phyloP scores from a whole-genome alignment of 2,329 filamentous ascomycete genomes.

The Didymella keratinophila region DNA sequence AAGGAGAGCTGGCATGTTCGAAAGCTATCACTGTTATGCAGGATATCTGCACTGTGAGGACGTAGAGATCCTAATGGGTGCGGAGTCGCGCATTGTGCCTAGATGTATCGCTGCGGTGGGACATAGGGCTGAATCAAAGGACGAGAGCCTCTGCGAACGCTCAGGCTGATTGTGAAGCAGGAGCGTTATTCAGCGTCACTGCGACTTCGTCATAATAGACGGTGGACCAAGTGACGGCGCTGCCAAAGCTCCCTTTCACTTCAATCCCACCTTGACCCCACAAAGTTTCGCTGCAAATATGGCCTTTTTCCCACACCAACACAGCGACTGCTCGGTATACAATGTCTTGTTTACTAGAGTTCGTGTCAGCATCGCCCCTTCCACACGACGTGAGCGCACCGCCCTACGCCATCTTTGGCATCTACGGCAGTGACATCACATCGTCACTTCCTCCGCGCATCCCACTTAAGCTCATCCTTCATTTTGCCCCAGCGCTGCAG shows the following conservation, averaged over 20 bases:
- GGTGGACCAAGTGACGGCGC: not conserved
- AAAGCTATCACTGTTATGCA: too few relatives aligned
- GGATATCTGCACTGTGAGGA: not conserved
- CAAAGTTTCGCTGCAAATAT: not conserved
- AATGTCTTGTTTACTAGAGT: conserved; percentile 39
- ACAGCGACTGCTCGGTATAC: not conserved
- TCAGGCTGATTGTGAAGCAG: not conserved
- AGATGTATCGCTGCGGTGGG: not conserved
- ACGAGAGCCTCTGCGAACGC: not conserved
- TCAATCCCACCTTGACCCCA: not conserved
- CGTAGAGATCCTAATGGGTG: not conserved
- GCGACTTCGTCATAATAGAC: not conserved
- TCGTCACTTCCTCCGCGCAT: conserved; percentile 29
- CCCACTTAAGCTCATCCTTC: conserved; percentile 28
- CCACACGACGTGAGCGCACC: conserved; percentile 22
- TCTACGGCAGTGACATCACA: conserved; percentile 24
- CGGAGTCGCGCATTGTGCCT: not conserved
- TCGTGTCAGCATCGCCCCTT: conserved; percentile 20
- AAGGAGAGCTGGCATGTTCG: not conserved
- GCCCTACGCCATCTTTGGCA: conserved; percentile 37
- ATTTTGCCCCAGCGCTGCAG: conserved; percentile 32
- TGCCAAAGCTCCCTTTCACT: not conserved
- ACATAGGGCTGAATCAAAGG: not conserved
- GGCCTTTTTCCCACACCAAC: not conserved
- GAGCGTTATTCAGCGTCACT: not conserved